These are phyloP conservation scores for Metroxylon sagu DNA, from an alignment of 176 grass and related monocot species.

Conservation along the genomic window DNA sequence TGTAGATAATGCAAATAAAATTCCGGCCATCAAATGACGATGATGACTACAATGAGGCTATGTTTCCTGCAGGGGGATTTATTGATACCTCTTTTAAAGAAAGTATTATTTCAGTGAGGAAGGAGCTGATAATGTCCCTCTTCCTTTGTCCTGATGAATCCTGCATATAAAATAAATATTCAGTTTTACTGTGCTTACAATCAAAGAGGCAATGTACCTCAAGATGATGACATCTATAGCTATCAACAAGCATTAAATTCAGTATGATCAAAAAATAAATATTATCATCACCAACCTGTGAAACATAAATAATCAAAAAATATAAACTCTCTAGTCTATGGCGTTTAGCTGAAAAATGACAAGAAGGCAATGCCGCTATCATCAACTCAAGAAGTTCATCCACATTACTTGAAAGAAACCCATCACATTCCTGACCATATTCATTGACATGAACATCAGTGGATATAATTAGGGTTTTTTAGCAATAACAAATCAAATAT, in stretches of 20 bases:
- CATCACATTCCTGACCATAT: slow-evolving; percentile 40
- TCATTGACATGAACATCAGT: background rate
- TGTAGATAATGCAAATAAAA: too few species aligned
- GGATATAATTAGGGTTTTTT: background rate
- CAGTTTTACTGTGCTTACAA: background rate
- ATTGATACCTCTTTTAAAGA: slow-evolving; percentile 73
- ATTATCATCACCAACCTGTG: slow-evolving; percentile 51
- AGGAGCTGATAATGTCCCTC: slow-evolving; percentile 70
- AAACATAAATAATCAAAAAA: slow-evolving; percentile 62
- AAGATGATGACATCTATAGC: background rate
- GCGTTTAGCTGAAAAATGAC: slow-evolving; percentile 76
- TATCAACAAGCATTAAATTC: slow-evolving; percentile 4
- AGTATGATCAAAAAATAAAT: background rate
- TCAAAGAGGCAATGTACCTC: too few species aligned
- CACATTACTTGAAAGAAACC: slow-evolving; percentile 59
- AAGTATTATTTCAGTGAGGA: slow-evolving; percentile 86
- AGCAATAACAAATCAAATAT: too few species aligned
- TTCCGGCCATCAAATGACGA: too few species aligned
- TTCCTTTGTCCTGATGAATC: slow-evolving; percentile 64
- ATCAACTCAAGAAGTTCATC: slow-evolving; percentile 60
- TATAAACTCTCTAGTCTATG: slow-evolving; percentile 86
- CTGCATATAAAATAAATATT: slow-evolving; percentile 34
- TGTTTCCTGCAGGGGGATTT: too few species aligned
- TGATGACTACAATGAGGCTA: too few species aligned
- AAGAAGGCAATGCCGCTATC: slow-evolving; percentile 49